These are phyloP conservation scores for Apiotrichum brassicae DNA, from an alignment of 1,284 basidiomycete genomes.

Conservation along the genomic window DNA sequence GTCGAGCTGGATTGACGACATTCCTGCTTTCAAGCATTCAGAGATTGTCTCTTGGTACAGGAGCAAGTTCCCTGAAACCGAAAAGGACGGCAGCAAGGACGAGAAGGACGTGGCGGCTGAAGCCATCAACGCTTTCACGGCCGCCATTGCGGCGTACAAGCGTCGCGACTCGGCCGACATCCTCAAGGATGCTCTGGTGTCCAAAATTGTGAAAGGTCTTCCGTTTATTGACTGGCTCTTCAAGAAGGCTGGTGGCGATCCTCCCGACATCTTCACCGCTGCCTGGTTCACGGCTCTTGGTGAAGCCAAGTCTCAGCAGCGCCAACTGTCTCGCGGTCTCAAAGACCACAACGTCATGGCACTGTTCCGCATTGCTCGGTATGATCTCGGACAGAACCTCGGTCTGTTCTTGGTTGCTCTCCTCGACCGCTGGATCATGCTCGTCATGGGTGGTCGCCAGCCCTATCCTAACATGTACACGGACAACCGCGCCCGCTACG, in stretches of 20 bases:
- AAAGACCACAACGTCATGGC: constrained; percentile 11
- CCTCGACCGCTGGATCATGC: constrained; percentile 14
- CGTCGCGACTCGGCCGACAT: not conserved
- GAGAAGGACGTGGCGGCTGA: not conserved
- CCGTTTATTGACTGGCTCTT: constrained; percentile 9
- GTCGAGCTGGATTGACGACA: constrained; percentile 10
- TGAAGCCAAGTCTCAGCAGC: constrained; percentile 3
- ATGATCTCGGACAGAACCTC: constrained; percentile 9
- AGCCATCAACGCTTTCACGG: not conserved
- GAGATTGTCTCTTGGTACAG: constrained; percentile 10
- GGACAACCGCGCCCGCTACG: constrained; percentile 6
- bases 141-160: constrained; percentile 1
- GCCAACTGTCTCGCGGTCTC: constrained; percentile 9
- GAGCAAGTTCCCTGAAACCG: not conserved
- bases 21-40: constrained; percentile 2
- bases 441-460: constrained; percentile 8
- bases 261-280: constrained; percentile 5
- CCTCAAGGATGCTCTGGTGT: constrained; percentile 6
- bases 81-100: not conserved
- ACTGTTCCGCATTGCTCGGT: constrained; percentile 7
- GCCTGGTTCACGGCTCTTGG: constrained; percentile 10
- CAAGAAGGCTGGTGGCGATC: constrained; percentile 2
- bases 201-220: constrained; percentile 3
- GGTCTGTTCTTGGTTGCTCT: constrained; percentile 13
- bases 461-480: constrained; percentile 6